Base-by-base conservation (phyloP, 2,329 filamentous ascomycete species). In the Hawksworthiomyces lignivorus region DNA sequence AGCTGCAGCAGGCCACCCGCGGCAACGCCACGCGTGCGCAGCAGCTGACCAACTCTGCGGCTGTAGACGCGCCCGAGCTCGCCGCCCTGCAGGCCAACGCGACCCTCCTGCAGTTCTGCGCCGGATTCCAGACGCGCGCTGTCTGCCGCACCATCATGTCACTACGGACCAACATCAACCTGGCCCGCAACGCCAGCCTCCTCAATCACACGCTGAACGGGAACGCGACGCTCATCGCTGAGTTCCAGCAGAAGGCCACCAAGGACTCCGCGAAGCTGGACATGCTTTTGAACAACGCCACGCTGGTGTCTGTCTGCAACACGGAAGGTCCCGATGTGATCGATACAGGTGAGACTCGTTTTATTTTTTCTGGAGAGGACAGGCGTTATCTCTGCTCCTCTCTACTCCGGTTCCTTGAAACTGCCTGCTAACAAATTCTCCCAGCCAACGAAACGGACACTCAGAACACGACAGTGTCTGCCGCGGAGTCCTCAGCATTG, bases 221-320 rank as follows among this genome's bases (percentile, higher is more conserved):
- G 36, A 59, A 65, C 46, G 46, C 56, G n/a, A 59, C 56, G 44
- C 60, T 58, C 53, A 55, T 60, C 30, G 52, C 53, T 28, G 50
- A 42, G 30, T 57, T 61, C 55, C 54, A 63, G 56, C 53, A 52
- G 32, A 57, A 56, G 51, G 56, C 54, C 30, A 41, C 40, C 31
- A 46, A 47, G 30, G 50, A 52, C 31, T 46, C 55, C 19, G 50
- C 52, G 24, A 56, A 57, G 50, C 52, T 64, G 10, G 44, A 50
- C 22, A 46, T 46, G 7, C 29, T 64, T 51, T 50, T 53, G 50
- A 48, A 48, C 50, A 65, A 66, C 51, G 41, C 54, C 4, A 65
- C 62, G 31, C 55, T 65, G 18, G 45, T 53, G 28, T 41, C 35
- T 18, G 10, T 36, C 28, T 48, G 47, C 39, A 21, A 26, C 15